Percentiles rank a stretch among this genome's conserved stretches.
Evolutionary conservation across 2,329 filamentous ascomycete genomes (phyloP).

Genomic region (Trichoderma cornu-damae): DNA sequence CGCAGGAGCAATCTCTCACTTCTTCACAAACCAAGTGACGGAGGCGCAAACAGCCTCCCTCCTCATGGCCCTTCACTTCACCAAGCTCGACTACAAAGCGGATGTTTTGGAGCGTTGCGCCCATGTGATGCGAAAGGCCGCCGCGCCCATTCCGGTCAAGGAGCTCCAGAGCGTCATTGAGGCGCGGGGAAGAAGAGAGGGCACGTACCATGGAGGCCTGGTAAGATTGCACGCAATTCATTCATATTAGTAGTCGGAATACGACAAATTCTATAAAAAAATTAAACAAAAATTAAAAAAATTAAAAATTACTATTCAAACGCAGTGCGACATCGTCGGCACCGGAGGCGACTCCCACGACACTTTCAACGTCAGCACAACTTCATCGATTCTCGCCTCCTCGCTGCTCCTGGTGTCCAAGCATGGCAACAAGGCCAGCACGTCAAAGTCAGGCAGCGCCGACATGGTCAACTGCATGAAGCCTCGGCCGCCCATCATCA

Average conservation of each 20-base stretch:
- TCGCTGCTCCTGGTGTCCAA: slow-evolving; percentile 82
- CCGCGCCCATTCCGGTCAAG: slow-evolving; percentile 62
- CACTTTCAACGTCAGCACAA: slow-evolving; percentile 97
- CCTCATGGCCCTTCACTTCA: slow-evolving; percentile 88
- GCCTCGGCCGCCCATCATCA: slow-evolving; percentile 68
- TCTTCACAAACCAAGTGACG: slow-evolving; percentile 87
- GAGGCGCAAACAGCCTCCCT: slow-evolving; percentile 82
- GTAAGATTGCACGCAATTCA: slow-evolving; percentile 45
- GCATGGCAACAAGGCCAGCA: slow-evolving; percentile 93
- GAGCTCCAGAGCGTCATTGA: slow-evolving; percentile 58
- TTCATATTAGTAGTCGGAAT: slow-evolving; percentile 19
- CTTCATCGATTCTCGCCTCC: slow-evolving; percentile 85
- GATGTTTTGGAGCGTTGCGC: slow-evolving; percentile 86
- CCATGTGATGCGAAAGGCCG: slow-evolving; percentile 74
- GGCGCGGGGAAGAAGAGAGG: slow-evolving; percentile 58
- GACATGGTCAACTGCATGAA: slow-evolving; percentile 76
- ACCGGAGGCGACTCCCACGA: slow-evolving; percentile 95
- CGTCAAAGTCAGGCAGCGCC: slow-evolving; percentile 90
- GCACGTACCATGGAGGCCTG: slow-evolving; percentile 74
- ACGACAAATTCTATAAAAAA: neutral
- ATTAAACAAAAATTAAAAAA: too few relatives aligned
- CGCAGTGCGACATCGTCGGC: slow-evolving; percentile 83
- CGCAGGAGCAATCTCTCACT: slow-evolving; percentile 80
- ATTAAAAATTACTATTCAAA: neutral
- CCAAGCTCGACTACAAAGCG: slow-evolving; percentile 73